These are phyloP conservation scores for Calamus simplicifolius DNA, from an alignment of 176 grass and related monocot genomes.

Conservation along the genomic window DNA sequence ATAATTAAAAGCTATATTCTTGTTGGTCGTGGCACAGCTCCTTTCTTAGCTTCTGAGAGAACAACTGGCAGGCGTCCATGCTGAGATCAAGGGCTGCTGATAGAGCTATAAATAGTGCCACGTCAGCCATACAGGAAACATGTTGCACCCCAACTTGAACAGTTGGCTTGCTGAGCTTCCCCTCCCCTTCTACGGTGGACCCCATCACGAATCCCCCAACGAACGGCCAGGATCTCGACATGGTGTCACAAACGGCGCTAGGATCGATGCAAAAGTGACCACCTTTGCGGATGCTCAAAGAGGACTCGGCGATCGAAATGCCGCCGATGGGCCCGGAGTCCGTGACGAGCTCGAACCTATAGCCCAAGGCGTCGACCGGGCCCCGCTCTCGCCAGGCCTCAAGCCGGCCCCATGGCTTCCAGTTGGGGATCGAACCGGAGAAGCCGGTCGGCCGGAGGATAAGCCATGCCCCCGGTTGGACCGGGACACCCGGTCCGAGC, in stretches of 20 bases:
- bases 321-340: constrained; percentile 47
- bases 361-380: constrained; percentile 65
- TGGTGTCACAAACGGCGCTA: constrained; percentile 27
- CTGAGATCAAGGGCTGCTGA: constrained; percentile 77
- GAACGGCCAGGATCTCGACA: constrained; percentile 34
- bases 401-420: constrained; percentile 95
- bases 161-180: constrained; percentile 55
- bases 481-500: constrained; percentile 80
- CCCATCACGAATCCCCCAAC: constrained; percentile 81
- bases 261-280: constrained; percentile 71
- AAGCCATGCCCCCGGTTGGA: constrained; percentile 85
- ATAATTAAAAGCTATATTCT: constrained; percentile 7
- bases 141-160: constrained; percentile 87
- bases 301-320: constrained; percentile 57
- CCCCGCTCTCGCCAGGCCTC: constrained; percentile 94
- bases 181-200: constrained; percentile 68
- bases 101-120: constrained; percentile 75
- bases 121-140: constrained; percentile 75
- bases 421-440: constrained; percentile 36
- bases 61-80: constrained; percentile 87
- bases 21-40: constrained; percentile 75
- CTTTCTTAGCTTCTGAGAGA: constrained; percentile 72
- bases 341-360: constrained; percentile 69
- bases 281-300: constrained; percentile 57
- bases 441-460: constrained; percentile 59